Evolutionary conservation across 345 rosid species (phyloP), one percentile per base, ranked within the genome.

Genomic region (Linum usitatissimum): DNA sequence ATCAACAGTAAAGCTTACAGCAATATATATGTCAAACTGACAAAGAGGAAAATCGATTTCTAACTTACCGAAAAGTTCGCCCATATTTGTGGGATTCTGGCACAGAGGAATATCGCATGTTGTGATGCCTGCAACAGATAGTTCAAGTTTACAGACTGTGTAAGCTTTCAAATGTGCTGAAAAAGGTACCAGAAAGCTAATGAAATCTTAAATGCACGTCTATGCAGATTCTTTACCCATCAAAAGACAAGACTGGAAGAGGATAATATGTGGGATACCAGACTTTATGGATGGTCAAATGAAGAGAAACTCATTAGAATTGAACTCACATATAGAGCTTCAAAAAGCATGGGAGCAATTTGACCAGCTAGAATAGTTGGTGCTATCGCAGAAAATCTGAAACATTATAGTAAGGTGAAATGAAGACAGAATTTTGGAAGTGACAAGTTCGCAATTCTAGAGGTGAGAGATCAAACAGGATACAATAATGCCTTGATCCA

Each of bases 61-160:
- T 58, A 65, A 78, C 96, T 86, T 71, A 89, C 91, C 62, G 71
- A 75, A 73, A 86, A 84, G 79, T 90, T 90, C 75, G 77, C 70
- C 99, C 88, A 90, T 74, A 93, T 93, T 68, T 87, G 99, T 20
- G 99, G 99, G 53, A 93, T 85, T 80, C 90, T 80, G 39, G 97
- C 95, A 80, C 71, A 83, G 74, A 93, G 87, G 71, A 93, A 93
- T 30, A 90, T 80, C 9, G 90, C 97, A 80, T 93, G 99, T 66
- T 93, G 99, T 53, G 91, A 93, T 57, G 88, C 94, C 98, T 92
- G 90, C 64, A 80, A 65, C 18, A 56, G 53, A 66, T 63, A 28
- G 48, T 68, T 58, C 2, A 1, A 10, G 51, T 34, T 40, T 39
- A 51, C 30, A 38, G 62, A 20, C 68, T 23, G 53, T 23, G 53